Conservation (phyloP, 768 basidiomycete genomes). For the Chalciporus chontae region DNA sequence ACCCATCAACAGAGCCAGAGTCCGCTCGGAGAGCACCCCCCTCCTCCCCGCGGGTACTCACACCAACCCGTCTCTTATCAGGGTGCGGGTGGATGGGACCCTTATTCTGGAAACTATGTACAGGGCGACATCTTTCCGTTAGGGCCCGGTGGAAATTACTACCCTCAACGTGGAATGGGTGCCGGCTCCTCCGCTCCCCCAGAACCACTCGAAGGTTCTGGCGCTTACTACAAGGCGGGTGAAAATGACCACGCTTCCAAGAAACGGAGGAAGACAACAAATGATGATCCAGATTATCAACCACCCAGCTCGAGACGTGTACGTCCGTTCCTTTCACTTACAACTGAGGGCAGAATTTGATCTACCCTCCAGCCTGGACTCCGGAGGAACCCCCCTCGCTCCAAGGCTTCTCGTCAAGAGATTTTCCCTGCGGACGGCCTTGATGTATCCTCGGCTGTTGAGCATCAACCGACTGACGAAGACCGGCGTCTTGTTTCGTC, state of each 20-base stretch:
- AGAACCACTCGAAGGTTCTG: constrained; percentile 19
- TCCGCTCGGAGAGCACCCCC: constrained; percentile 30
- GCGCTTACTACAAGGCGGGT: constrained; percentile 30
- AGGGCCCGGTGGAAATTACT: constrained; percentile 35
- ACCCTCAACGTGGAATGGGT: constrained; percentile 27
- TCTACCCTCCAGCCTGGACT: constrained; percentile 31
- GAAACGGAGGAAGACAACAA: constrained; percentile 47
- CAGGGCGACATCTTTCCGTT: constrained; percentile 37
- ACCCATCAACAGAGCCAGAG: constrained; percentile 29
- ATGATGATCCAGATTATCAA: constrained; percentile 55
- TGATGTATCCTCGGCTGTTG: constrained; percentile 16
- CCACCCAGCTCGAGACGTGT: constrained; percentile 51
- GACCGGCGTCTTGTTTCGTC: constrained; percentile 55
- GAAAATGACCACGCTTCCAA: constrained; percentile 34
- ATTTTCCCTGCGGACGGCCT: constrained; percentile 24
- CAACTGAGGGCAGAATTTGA: neutral
- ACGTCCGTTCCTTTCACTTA: constrained; percentile 29
- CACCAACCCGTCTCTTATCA: constrained; percentile 40
- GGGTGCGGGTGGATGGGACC: constrained; percentile 38
- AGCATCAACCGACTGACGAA: constrained; percentile 35
- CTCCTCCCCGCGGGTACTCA: constrained; percentile 30
- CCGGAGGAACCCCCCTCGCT: constrained; percentile 41
- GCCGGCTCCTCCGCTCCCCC: constrained; percentile 10
- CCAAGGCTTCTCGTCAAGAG: constrained; percentile 33
- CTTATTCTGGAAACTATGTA: constrained; percentile 34